Conservation (phyloP, 768 basidiomycete genomes). For the Leccinellum rugosiceps region DNA sequence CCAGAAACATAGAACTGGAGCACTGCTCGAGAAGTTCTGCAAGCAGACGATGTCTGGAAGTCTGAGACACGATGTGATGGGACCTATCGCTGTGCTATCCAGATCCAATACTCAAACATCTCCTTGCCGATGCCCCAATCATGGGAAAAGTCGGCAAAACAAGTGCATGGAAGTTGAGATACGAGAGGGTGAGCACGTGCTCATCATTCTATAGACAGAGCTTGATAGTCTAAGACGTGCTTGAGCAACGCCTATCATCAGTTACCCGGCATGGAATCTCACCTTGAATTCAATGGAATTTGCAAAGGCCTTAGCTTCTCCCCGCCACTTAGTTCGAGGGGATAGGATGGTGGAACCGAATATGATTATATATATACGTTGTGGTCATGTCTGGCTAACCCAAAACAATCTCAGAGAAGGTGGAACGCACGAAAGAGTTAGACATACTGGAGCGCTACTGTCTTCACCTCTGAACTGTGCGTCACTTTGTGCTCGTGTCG, state of each 20-base stretch:
- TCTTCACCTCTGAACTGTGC: conserved; percentile 92
- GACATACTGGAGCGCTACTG: conserved; percentile 80
- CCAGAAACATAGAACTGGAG: conserved; percentile 57
- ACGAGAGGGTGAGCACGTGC: conserved; percentile 52
- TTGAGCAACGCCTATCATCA: neutral
- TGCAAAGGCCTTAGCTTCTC: conserved; percentile 94
- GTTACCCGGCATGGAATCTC: conserved; percentile 2
- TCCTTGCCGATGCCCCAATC: conserved; percentile 95
- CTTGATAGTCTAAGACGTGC: conserved; percentile 66
- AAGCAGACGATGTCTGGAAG: conserved; percentile 73
- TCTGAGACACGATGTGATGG: neutral
- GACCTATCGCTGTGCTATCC: conserved; percentile 87
- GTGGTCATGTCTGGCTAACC: conserved; percentile 73
- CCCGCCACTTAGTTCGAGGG: conserved; percentile 95
- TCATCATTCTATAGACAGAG: conserved; percentile 76
- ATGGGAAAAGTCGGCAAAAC: conserved; percentile 80
- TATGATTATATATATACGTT: conserved; percentile 90
- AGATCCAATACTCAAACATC: conserved; percentile 97
- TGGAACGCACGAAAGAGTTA: neutral
- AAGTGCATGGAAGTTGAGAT: conserved; percentile 81
- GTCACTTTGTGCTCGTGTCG: conserved; percentile 96
- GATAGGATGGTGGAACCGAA: conserved; percentile 85
- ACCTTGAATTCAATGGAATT: conserved; percentile 93
- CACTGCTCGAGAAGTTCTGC: conserved; percentile 78
- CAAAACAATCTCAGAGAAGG: conserved; percentile 6